Base-by-base conservation (phyloP, 192 early-diverging fungal genomes). In the Linnemannia zychae region DNA sequence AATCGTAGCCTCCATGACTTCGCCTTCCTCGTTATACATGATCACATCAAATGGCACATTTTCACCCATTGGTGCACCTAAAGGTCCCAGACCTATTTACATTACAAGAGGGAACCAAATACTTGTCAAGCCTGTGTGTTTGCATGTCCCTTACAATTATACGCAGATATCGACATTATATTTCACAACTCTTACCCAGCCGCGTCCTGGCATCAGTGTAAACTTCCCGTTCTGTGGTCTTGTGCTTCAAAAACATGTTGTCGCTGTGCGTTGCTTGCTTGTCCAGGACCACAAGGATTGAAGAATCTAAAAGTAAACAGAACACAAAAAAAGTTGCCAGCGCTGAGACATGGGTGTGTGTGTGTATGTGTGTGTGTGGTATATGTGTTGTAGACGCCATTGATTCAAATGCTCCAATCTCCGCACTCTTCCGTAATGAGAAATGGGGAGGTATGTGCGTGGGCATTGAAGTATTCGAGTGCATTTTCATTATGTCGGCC, bases 1-100 rank as follows among this genome's bases (percentile, higher is more conserved):
- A 68, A 93, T 91, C 36, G 90, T 85, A 15, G 88, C 82, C 49
- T 93, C 92, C 40, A 90, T 93, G 5, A 93, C 77, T 71, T 93
- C 77, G n/a, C 73, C 34, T 2, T 81, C 50, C 50, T 89, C 74
- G 70, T 93, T 93, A 49, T 85, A 91, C 38, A 93, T 36, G 24
- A 91, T 70, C 40, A 91, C 92, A 67, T 93, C 92, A 70, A 89
- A 91, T 12, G 88, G 77, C 60, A 63, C 77, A 16, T 78, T 72
- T 36, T 82, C 49, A 1, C 49, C 57, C 18, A 68, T 37, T 0
- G 78, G 76, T 15, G 65, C 65, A 4, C 70, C 73, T 67, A 79
- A 12, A 36, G 75, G 72, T 16, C 79, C 85, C 33, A 82, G 67
- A 4, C 66, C 81, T 82, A 66, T 12, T 17, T 31, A 22, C 18